Evolutionary conservation across 345 rosid species (phyloP).

Genomic region (Eutrema japonicum): DNA sequence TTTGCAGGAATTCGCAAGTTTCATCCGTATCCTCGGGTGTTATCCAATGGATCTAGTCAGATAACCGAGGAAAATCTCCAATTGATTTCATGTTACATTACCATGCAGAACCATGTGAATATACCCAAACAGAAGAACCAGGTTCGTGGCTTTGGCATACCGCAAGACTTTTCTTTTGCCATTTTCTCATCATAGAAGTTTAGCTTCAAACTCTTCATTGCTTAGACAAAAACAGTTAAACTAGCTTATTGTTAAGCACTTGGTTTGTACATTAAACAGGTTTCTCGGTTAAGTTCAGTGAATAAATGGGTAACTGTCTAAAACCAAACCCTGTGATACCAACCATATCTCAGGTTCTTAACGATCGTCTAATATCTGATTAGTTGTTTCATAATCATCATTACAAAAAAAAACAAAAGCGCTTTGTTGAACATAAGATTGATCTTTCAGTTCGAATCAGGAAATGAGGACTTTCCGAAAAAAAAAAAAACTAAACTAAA

Average conservation of each 20-base stretch:
- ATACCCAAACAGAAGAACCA: conserved; percentile 36
- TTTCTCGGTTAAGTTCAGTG: conserved; percentile 4
- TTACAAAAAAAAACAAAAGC: conserved; percentile 14
- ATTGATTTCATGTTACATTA: conserved; percentile 14
- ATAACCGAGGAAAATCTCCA: conserved; percentile 21
- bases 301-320: conserved; percentile 9
- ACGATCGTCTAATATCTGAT: not conserved
- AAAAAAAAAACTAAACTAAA: not conserved
- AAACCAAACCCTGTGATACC: conserved; percentile 7
- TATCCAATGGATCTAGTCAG: conserved; percentile 57
- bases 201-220: conserved; percentile 24
- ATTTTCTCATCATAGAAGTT: conserved; percentile 27
- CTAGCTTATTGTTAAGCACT: conserved; percentile 26
- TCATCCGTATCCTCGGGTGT: conserved; percentile 84
- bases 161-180: conserved; percentile 26
- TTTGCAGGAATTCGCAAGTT: conserved; percentile 74
- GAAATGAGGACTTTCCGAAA: conserved; percentile 21
- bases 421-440: conserved; percentile 6
- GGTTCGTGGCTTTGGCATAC: conserved; percentile 28
- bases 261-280: conserved; percentile 23
- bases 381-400: conserved; percentile 15
- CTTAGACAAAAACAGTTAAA: conserved; percentile 36
- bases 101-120: conserved; percentile 39
- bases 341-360: conserved; percentile 1
- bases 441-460: conserved; percentile 23